Evolutionary conservation across 1,139 yeast species (phyloP).

Genomic region (Kodamaea alishanica): DNA sequence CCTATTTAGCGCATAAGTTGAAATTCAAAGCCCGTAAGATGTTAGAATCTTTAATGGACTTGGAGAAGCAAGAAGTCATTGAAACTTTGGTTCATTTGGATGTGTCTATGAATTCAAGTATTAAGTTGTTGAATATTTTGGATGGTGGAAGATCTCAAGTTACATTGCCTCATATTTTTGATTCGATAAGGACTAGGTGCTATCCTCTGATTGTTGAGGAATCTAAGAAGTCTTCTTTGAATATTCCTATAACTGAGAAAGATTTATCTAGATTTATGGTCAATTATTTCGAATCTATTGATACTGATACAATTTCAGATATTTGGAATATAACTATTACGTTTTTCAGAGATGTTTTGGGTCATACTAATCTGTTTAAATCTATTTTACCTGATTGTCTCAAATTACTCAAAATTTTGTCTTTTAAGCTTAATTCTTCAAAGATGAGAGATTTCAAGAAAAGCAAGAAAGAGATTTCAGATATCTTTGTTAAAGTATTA

Average conservation of each 20-base stretch:
- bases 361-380: constrained; percentile 48
- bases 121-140: constrained; percentile 63
- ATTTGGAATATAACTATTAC: constrained; percentile 56
- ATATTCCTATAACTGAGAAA: constrained; percentile 37
- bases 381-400: constrained; percentile 51
- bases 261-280: constrained; percentile 52
- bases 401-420: constrained; percentile 47
- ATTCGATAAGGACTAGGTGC: constrained; percentile 45
- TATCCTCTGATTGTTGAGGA: constrained; percentile 31
- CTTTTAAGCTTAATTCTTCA: constrained; percentile 53
- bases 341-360: constrained; percentile 57
- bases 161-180: constrained; percentile 66
- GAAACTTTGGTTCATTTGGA: constrained; percentile 54
- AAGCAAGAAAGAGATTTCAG: constrained; percentile 63
- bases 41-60: constrained; percentile 61
- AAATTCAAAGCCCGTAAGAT: constrained; percentile 70
- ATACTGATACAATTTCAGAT: constrained; percentile 73
- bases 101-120: constrained; percentile 16
- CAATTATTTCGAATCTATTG: constrained; percentile 60
- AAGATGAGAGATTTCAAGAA: constrained; percentile 62
- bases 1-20: constrained; percentile 61
- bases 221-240: constrained; percentile 40
- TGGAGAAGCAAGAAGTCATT: constrained; percentile 73
- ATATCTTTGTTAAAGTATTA: constrained; percentile 55
- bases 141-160: constrained; percentile 83